These are phyloP conservation scores for Rhododendron vialii DNA, from an alignment of 148 eudicot species.

Conservation along the genomic window DNA sequence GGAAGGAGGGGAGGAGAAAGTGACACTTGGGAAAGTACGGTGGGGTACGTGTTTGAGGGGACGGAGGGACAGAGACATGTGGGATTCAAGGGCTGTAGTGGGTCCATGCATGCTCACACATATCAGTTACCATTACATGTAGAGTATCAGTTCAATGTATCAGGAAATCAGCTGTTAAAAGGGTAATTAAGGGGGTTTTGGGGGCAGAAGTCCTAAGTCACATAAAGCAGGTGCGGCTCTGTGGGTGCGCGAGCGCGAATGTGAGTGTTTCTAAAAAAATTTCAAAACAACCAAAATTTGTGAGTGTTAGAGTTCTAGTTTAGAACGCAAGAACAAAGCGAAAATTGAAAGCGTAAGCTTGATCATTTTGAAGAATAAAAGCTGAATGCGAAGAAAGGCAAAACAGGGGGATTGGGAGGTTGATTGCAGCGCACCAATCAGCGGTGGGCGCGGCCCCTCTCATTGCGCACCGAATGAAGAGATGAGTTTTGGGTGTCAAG, in stretches of 20 bases:
- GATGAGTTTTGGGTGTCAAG: neutral
- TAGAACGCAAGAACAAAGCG: no score
- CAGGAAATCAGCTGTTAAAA: neutral
- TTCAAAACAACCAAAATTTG: no score
- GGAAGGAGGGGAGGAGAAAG: neutral
- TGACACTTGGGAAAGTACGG: neutral
- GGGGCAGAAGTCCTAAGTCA: no score
- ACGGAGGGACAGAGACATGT: neutral
- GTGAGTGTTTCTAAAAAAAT: no score
- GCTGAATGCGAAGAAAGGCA: neutral
- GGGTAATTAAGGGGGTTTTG: neutral
- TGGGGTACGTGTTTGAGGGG: constrained; percentile 1
- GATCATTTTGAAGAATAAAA: neutral
- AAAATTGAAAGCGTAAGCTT: no score
- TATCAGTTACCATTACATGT: neutral
- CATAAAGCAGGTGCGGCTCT: no score
- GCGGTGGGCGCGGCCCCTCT: neutral
- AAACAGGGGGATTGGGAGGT: neutral
- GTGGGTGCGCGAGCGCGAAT: no score
- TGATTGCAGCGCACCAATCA: neutral
- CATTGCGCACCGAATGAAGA: neutral
- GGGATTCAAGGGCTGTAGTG: neutral
- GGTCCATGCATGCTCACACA: constrained; percentile 4
- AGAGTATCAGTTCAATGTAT: neutral
- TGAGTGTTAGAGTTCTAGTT: no score